Conservation (phyloP, 225 moss, liverwort and hornwort genomes). For the Pleurozium schreberi region DNA sequence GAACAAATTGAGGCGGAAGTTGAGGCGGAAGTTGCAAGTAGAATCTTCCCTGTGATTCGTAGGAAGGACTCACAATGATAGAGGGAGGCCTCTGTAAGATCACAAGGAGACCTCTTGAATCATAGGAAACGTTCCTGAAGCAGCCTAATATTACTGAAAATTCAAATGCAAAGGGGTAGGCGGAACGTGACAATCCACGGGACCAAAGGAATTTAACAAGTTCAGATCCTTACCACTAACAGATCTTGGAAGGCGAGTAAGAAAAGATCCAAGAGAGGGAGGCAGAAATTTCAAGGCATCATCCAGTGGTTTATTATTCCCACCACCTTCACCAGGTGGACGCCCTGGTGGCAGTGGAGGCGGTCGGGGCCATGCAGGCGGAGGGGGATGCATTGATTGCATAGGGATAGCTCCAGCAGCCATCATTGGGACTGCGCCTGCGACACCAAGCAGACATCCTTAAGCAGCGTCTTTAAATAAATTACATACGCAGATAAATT, state of each 20-base stretch:
- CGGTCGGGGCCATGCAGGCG: constrained; percentile 50
- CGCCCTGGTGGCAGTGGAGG: constrained; percentile 92
- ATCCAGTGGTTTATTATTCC: constrained; percentile 54
- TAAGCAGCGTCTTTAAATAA: not conserved
- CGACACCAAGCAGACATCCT: not conserved
- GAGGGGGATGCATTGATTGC: constrained; percentile 64
- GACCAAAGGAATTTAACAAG: not conserved
- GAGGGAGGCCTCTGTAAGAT: not conserved
- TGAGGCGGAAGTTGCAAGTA: not conserved
- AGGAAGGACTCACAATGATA: not conserved
- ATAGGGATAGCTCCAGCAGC: constrained; percentile 45
- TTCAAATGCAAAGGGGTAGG: not conserved
- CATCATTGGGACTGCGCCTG: constrained; percentile 45
- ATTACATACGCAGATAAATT: not conserved
- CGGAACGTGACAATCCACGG: not conserved
- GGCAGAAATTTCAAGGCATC: constrained; percentile 71
- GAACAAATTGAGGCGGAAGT: not conserved
- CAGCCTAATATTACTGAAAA: not conserved
- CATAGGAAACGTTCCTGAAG: not conserved
- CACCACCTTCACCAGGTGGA: constrained; percentile 54
- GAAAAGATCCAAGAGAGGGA: constrained; percentile 59
- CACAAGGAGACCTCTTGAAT: not conserved
- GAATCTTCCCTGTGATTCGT: not conserved
- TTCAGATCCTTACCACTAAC: constrained; percentile 46
- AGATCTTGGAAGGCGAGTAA: constrained; percentile 65